Evolutionary conservation across 2,329 filamentous ascomycete species (phyloP), one percentile per base, ranked within the genome.

Genomic region (Dothideomycetes sp.): DNA sequence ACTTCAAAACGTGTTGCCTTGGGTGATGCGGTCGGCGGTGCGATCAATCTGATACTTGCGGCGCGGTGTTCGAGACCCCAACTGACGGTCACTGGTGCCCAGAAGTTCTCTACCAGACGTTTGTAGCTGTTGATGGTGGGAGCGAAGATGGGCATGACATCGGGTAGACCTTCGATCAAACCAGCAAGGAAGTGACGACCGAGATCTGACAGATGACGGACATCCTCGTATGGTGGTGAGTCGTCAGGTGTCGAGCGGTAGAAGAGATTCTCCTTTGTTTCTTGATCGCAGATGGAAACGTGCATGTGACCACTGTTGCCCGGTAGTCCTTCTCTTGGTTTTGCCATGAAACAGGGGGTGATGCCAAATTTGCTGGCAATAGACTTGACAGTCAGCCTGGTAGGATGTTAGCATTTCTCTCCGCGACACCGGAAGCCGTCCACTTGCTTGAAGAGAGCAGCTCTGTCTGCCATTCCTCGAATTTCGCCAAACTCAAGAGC

Each of bases 51-150:
- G 49, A 98, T 82, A 0, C 84, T 93, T 0, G 91, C 89, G 4
- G 87, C 88, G 46, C 91, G 84, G 60, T 98, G 89, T 63, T 96
- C 91, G 4, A 95, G 67, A 1, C 91, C 91, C 91, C 91, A 98
- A 0, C 86, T 94, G 0, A 96, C 91, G 0, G 89, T 95, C 5
- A 98, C 91, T 0, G 91, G 91, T 0, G 91, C 91, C 91, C 91
- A 98, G 65, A 95, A 96, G 65, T 96, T 96, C 68, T 98, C 91
- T 2, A 98, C 91, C 1, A 98, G 74, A 3, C 91, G 81, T 67
- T 98, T 98, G 71, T 98, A 98, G 47, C 85, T 94, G 71, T 98
- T 98, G 56, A 98, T 76, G 1, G 86, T 98, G 0, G 91, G 91
- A 1, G 89, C 91, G 10, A 98, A 71, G 44, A 96, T 70, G 1